Evolutionary conservation across 2,329 filamentous ascomycete species (phyloP), one percentile per base, ranked within the genome.

Genomic region (Bipolaris zeicola): DNA sequence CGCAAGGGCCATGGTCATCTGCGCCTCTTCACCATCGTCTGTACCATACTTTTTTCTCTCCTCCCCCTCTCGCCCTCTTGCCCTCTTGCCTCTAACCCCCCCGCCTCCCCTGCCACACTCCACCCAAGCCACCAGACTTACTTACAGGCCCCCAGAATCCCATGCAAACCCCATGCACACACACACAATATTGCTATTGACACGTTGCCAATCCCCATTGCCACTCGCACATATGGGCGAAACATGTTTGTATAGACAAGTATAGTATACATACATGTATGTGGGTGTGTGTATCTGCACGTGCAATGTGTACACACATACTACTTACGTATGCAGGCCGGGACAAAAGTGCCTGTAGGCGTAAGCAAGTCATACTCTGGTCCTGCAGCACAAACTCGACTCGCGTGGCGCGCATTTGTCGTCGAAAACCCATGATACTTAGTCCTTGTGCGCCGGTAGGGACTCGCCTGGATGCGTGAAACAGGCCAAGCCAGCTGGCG

Each of bases 401-500:
- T 28, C 26, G 26, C 26, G 26, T 28, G 26, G 26, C 26, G 26
- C 26, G 26, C 26, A 28, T 28, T 28, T 28, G 26, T 28, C 26
- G 7, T 28, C 8, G 26, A 10, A 28, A 28, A 28, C 7, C 7
- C 7, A 28, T 10, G 7, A 10, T 28, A 16, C 16, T 16, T 16
- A 10, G 26, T 28, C 26, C 26, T 28, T 28, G 26, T 28, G 26
- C 8, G 26, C 20, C 24, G 38, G 38, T 22, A 41, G 38, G 38
- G 38, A 41, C 61, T 58, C 50, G 59, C 44, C 38, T 46, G 57
- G 50, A 33, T 56, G 55, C 57, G 52, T 64, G 61, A 65, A 64
- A 60, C 58, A 62, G 54, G 60, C 50, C 53, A 58, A 46, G 46
- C 41, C 44, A 58, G 61, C 58, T 62, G 61, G 62, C 62, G 66